Conservation (phyloP, 1,284 basidiomycete genomes). For the Ganoderma sinense region DNA sequence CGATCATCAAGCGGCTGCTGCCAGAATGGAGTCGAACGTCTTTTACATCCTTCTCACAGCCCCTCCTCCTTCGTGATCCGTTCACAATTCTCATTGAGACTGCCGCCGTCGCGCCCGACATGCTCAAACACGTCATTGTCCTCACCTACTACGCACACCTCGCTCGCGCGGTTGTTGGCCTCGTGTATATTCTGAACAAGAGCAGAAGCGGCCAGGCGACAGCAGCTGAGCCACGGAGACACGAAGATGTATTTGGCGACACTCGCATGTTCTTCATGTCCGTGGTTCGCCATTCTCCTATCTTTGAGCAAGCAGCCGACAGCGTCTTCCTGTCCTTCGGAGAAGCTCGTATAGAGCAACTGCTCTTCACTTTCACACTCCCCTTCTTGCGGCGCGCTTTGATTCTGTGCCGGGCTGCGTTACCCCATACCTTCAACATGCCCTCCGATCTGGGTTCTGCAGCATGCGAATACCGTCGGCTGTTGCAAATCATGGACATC, state of each 20-base stretch:
- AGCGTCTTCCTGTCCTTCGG: constrained; percentile 80
- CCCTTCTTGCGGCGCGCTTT: constrained; percentile 94
- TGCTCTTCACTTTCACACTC: constrained; percentile 90
- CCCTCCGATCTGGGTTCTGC: constrained; percentile 43
- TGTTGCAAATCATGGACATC: constrained; percentile 80
- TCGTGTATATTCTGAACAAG: constrained; percentile 82
- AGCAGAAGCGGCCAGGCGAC: constrained; percentile 59
- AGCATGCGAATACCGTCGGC: constrained; percentile 78
- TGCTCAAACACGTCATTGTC: constrained; percentile 84
- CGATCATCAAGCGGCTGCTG: constrained; percentile 86
- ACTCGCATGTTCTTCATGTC: constrained; percentile 88
- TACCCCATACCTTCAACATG: constrained; percentile 67
- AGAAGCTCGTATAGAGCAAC: constrained; percentile 83
- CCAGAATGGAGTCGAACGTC: constrained; percentile 91
- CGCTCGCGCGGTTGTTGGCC: constrained; percentile 83
- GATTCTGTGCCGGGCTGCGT: constrained; percentile 83
- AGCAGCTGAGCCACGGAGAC: constrained; percentile 51
- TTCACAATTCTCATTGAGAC: constrained; percentile 89
- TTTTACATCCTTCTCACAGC: constrained; percentile 76
- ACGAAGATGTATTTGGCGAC: constrained; percentile 78
- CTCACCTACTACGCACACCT: constrained; percentile 91
- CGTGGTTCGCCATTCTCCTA: constrained; percentile 79
- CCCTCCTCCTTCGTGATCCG: constrained; percentile 86
- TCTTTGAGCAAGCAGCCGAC: constrained; percentile 82
- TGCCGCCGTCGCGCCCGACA: constrained; percentile 88